phyloP scores from a whole-genome alignment of 441 rosid species.

The Pelargonium myrrhifolium region DNA sequence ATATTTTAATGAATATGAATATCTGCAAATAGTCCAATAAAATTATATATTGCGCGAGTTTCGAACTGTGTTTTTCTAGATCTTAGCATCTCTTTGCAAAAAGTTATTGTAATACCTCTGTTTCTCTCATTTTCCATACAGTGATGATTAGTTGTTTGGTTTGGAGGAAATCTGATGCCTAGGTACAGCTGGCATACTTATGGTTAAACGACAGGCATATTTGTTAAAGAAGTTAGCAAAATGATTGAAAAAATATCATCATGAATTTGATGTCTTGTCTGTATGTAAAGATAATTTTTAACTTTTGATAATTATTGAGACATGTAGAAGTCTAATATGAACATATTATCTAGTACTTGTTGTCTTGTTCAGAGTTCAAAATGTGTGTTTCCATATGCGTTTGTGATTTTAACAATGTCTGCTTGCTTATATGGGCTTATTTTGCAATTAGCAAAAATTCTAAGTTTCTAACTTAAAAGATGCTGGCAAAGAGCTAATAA shows the following conservation, averaged over 20 bases:
- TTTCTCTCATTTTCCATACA: not conserved
- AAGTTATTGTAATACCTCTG: not conserved
- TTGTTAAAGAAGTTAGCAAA: not conserved
- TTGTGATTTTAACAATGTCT: not conserved
- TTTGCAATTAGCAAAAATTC: not conserved
- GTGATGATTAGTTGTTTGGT: not conserved
- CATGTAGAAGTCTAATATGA: not conserved
- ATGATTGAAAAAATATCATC: not conserved
- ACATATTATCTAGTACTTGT: not conserved
- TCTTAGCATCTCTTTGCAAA: not conserved
- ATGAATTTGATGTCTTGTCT: not conserved
- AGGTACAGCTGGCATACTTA: not conserved
- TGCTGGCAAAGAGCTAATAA: not conserved
- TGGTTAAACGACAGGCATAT: not conserved
- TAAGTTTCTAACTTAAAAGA: too few relatives aligned
- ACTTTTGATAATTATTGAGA: not conserved
- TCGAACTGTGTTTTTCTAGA: too few relatives aligned
- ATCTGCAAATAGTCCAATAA: not conserved
- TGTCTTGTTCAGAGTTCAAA: not conserved
- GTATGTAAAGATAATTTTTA: not conserved
- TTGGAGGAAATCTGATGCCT: constrained; percentile 2
- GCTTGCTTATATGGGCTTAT: not conserved
- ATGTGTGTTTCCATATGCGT: not conserved
- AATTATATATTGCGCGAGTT: too few relatives aligned
- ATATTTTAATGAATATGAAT: not conserved